Base-by-base conservation (phyloP, 2,329 filamentous ascomycete species). In the Helicocarpus griseus region DNA sequence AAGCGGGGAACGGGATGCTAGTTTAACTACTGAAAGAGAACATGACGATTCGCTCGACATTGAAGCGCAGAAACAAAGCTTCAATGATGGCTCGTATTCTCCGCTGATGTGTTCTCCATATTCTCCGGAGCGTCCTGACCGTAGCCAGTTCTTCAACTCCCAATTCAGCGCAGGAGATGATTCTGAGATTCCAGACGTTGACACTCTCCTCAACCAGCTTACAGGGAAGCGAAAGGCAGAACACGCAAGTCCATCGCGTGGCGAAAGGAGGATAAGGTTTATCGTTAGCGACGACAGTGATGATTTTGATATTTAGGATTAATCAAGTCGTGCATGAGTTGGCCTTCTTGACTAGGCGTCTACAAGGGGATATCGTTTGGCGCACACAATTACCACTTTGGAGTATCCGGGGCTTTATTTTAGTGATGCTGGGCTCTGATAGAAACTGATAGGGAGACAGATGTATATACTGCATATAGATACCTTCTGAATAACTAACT, bases 271-370 rank as follows among this genome's bases (percentile, higher is more conserved):
- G 53, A 60, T 48, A 24, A 57, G 53, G n/a, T 49, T 54, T 29
- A 54, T 64, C 24, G 48, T 63, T 49, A 61, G 63, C 54, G 61
- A 66, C 50, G 63, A 67, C 33, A 63, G 57, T 52, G 62, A 66
- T 52, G 59, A 56, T 46, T 47, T 47, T 51, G 49, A 41, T 57
- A 50, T 56, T 28, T 50, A 48, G 51, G 41, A 44, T 47, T 47
- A 35, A 14, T 35, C 6, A 13, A 24, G 11, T 24, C 9, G 14
- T 35, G n/a, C 14, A 13, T 31, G 4, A 19, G 13, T 45, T 44
- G n/a, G 41, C 17, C 26, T n/a, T n/a, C n/a, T n/a, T n/a, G n/a
- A n/a, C n/a, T n/a, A n/a, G n/a, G n/a, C n/a, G n/a, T n/a, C n/a
- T n/a, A n/a, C n/a, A n/a, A n/a, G n/a, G n/a, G n/a, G n/a, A n/a